phyloP scores from a whole-genome alignment of 2,329 filamentous ascomycete species.

The Calonectria fujianensis region DNA sequence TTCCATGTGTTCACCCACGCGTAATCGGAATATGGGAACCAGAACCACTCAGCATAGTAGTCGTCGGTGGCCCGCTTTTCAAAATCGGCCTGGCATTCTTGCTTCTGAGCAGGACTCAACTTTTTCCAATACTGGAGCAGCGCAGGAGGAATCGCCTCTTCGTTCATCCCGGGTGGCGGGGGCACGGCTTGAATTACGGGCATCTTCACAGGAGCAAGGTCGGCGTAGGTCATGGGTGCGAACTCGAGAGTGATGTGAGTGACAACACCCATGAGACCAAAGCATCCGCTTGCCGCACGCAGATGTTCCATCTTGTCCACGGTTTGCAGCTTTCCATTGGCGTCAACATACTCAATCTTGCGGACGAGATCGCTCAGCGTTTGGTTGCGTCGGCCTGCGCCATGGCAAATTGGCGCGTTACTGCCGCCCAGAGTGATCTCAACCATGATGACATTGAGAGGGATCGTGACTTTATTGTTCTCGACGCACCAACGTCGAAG shows the following conservation, averaged over 20 bases:
- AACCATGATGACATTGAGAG: slow-evolving; percentile 18
- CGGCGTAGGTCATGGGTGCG: slow-evolving; percentile 7
- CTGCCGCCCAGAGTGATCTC: not conserved
- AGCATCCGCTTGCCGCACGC: not conserved
- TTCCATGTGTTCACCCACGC: slow-evolving; percentile 11
- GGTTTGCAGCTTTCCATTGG: not conserved
- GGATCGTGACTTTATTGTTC: slow-evolving; percentile 1
- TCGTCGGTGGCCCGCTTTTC: not conserved
- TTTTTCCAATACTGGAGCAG: not conserved
- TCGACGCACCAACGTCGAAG: not conserved
- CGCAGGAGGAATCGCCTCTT: not conserved
- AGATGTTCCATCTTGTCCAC: slow-evolving; percentile 1
- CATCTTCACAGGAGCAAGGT: not conserved
- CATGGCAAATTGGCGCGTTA: slow-evolving; percentile 11
- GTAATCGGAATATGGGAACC: slow-evolving; percentile 3
- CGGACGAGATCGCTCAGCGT: slow-evolving; percentile 9
- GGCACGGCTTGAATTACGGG: not conserved
- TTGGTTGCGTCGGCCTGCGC: slow-evolving; percentile 1
- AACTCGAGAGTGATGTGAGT: slow-evolving; percentile 9
- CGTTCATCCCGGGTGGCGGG: not conserved
- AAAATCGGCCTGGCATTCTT: not conserved
- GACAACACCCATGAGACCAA: slow-evolving; percentile 7
- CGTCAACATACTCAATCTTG: slow-evolving; percentile 9
- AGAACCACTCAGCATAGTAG: slow-evolving; percentile 18
- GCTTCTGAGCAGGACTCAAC: not conserved